Base-by-base conservation (phyloP, 2,329 filamentous ascomycete genomes). In the Talaromyces marneffei region DNA sequence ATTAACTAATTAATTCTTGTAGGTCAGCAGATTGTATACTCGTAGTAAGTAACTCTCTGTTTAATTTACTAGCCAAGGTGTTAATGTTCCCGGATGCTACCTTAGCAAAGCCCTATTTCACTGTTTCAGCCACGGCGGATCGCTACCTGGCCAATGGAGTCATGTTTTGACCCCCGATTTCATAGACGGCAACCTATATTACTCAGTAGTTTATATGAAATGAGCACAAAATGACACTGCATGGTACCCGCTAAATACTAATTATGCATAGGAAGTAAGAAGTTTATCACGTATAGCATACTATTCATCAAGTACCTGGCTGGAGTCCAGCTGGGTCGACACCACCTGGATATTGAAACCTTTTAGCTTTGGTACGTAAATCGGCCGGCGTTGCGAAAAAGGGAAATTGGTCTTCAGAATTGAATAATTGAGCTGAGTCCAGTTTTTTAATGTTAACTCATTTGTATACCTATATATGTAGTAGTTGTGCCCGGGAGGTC, bases 391-490 rank as follows among this genome's bases (percentile, higher is more conserved):
- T 54, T 62, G 54, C 60, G 10, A 25, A 60, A 62, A 53, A 10
- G 18, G 60, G 60, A 62, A 62, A 62, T 16, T 59, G 55, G 55
- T 62, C 46, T 55, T 16, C 12, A 23, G 8, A 16, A 39, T 33
- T 7, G 2, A 37, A 27, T n/a, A 37, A 23, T 39, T 8, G 7
- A 50, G 42, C 56, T 48, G 55, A 46, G 18, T 5, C 18, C 9
- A 57, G 18, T 39, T 4, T 2, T 25, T 37, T 16, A 20, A 48
- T 23, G 25, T 25, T 16, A 20, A 48, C n/a, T 35, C 29, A 40
- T 27, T 40, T 48, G 5, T 25, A 61, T 18, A 27, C 9, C 29
- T 57, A 57, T 50, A 50, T 57, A 61, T 48, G 29, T 29, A 35
- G 18, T 33, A 29, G 23, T 27, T 46, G 35, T 31, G 29, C 37